Evolutionary conservation across 257 asterid species (phyloP), one percentile per base, ranked within the genome.

Genomic region (Penstemon eatonii): DNA sequence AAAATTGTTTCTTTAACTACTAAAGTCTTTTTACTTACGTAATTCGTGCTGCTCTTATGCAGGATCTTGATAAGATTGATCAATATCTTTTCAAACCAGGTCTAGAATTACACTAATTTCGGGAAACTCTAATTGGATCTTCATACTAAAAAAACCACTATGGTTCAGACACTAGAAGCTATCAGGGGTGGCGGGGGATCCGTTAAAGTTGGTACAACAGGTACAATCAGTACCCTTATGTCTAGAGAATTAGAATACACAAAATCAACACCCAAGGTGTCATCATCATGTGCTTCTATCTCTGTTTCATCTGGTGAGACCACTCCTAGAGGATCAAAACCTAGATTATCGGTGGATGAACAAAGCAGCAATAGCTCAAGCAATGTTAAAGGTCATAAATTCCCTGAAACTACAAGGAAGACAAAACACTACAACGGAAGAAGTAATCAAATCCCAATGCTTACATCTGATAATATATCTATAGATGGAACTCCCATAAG

Each of bases 141-240:
- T 47, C 60, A n/a, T 61, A 8, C 56, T 5, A 57, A 60, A 43
- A 25, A 8, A 60, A 67, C 55, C 50, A 47, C 58, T 18, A 89
- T 87, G 98, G 86, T 81, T 72, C 93, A 76, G 66, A 79, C 84
- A 60, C 62, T 87, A 67, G 95, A 86, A 85, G 81, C 84, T 25
- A 81, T 86, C 47, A 73, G 71, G 75, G 88, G 96, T 70, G 90
- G 96, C 38, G 94, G 94, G 70, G 97, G 97, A 71, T 88, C 96
- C 7, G 64, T 90, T 61, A 88, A 83, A 80, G 81, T 88, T 7
- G 97, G 97, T 66, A 82, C 90, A 52, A 90, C 94, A 4, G 96
- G 97, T 58, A 90, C 83, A 61, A 85, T 91, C 69, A 79, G 92
- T 78, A 88, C 87, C 68, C 90, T 91, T 33, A 85, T 91, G 88